A percentile compares a stretch with the other conserved stretches of the same genome.
phyloP scores from a whole-genome alignment of 805 yeast genomes.

The Ogataea saltuana region DNA sequence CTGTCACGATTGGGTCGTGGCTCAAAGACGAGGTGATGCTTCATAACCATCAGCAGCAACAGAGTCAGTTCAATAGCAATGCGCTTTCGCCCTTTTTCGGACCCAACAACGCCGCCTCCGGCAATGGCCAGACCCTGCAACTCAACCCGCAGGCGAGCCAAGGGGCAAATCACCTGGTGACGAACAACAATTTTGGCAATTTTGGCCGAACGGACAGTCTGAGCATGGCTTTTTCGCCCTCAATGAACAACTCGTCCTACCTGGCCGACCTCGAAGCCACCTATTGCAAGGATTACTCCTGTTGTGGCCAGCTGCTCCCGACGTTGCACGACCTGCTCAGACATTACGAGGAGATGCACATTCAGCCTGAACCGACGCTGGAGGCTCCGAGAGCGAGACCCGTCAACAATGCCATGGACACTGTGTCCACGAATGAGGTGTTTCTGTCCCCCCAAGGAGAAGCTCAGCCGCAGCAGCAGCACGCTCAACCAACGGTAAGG shows the following conservation, averaged over 20 bases:
- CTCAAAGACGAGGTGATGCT: slow-evolving; percentile 87
- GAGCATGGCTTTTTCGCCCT: slow-evolving; percentile 55
- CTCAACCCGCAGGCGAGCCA: background rate
- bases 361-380: slow-evolving; percentile 52
- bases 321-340: slow-evolving; percentile 89
- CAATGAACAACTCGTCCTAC: slow-evolving; percentile 71
- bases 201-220: slow-evolving; percentile 32
- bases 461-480: slow-evolving; percentile 16
- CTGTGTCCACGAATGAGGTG: slow-evolving; percentile 91
- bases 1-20: slow-evolving; percentile 94
- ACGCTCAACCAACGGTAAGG: background rate
- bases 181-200: slow-evolving; percentile 20
- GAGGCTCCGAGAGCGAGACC: slow-evolving; percentile 46
- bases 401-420: slow-evolving; percentile 65
- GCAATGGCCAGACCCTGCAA: background rate
- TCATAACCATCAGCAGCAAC: slow-evolving; percentile 29
- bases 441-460: slow-evolving; percentile 48
- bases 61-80: slow-evolving; percentile 17
- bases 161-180: too few species aligned
- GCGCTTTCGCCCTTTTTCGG: slow-evolving; percentile 27
- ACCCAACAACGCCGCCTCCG: slow-evolving; percentile 11
- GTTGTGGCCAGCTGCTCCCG: slow-evolving; percentile 92
- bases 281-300: slow-evolving; percentile 93
- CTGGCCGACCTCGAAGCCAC: slow-evolving; percentile 92
- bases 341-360: slow-evolving; percentile 96